Evolutionary conservation across 164 flowering plant species (phyloP).

Genomic region (Magnolia officinalis): DNA sequence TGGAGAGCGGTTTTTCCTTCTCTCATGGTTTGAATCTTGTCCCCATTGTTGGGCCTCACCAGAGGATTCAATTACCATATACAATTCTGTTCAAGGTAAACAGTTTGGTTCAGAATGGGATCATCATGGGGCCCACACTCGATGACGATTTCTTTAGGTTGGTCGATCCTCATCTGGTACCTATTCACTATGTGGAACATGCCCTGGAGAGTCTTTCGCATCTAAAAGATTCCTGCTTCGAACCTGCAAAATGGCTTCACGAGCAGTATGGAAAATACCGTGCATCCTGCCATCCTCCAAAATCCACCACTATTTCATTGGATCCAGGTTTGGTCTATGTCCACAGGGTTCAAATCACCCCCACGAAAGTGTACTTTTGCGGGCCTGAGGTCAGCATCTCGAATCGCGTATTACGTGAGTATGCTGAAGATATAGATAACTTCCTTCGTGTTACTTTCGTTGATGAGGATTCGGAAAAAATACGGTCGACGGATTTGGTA

Average conservation of each 20-base stretch:
- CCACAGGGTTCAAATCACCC: slow-evolving; percentile 74
- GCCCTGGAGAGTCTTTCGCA: slow-evolving; percentile 61
- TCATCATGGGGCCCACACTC: slow-evolving; percentile 61
- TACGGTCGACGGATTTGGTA: slow-evolving; percentile 52
- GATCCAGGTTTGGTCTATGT: slow-evolving; percentile 71
- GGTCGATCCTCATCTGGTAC: slow-evolving; percentile 45
- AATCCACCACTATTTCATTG: slow-evolving; percentile 38
- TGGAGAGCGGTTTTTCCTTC: slow-evolving; percentile 39
- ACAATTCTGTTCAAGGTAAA: slow-evolving; percentile 60
- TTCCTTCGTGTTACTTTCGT: slow-evolving; percentile 79
- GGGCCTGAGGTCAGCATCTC: slow-evolving; percentile 83
- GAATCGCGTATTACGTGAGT: slow-evolving; percentile 67
- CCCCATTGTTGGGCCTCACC: slow-evolving; percentile 55
- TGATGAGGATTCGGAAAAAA: slow-evolving; percentile 68
- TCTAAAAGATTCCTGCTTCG: slow-evolving; percentile 70
- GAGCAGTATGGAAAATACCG: slow-evolving; percentile 44
- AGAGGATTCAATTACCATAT: slow-evolving; percentile 46
- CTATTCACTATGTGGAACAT: slow-evolving; percentile 39
- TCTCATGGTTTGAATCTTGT: slow-evolving; percentile 47
- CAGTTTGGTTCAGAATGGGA: slow-evolving; percentile 68
- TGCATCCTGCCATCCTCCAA: slow-evolving; percentile 14
- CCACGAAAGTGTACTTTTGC: slow-evolving; percentile 60
- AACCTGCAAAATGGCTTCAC: slow-evolving; percentile 62
- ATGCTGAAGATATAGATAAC: slow-evolving; percentile 44
- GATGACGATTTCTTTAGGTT: slow-evolving; percentile 43